Evolutionary conservation across 139 green algal genomes (phyloP), one percentile per base, ranked within the genome.

Genomic region (Coelastrella sp.): DNA sequence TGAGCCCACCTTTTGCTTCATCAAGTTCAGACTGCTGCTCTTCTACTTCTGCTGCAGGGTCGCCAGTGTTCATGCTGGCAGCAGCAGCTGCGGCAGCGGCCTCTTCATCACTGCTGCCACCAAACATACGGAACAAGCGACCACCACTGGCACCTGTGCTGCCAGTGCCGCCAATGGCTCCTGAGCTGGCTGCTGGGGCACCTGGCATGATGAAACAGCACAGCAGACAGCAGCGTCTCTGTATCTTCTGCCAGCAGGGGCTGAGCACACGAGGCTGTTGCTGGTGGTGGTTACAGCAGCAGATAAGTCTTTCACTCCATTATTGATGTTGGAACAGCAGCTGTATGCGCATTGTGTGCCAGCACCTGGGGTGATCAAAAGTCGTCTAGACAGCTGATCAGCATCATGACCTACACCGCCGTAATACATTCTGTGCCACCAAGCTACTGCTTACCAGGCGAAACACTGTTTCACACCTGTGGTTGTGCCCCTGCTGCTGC

Each of bases 31-130:
- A 56, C 6, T 22, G 25, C 61, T 8, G 49, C 83, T 83, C 83
- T 20, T 88, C 90, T 6, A 85, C 72, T 11, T 78, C 90, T 74
- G 78, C 78, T 68, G 87, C 56, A 56, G 85, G 85, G 57, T 89
- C 85, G 19, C 68, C 76, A 27, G 84, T 85, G 70, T 75, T 81
- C 19, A 90, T 14, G 10, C 76, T 78, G 15, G 78, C 83, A 25
- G 25, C 68, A n/a, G 24, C 60, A 20, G 58, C 35, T 58, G 27
- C 49, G 7, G n/a, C 74, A 22, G 68, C 35, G 25, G 27, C 81
- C 15, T 82, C 80, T 22, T 82, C 80, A 17, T 76, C 88, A 25
- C 70, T 27, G 7, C 73, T 35, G 78, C 81, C 81, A 74, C 58
- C 58, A 87, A 82, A 82, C 3, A 87, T 20, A 12, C 61, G 78